Percentiles rank a stretch among this genome's conserved stretches.
Evolutionary conservation across 495 filamentous ascomycete species (phyloP).

Genomic region (Articulospora tetracladia): DNA sequence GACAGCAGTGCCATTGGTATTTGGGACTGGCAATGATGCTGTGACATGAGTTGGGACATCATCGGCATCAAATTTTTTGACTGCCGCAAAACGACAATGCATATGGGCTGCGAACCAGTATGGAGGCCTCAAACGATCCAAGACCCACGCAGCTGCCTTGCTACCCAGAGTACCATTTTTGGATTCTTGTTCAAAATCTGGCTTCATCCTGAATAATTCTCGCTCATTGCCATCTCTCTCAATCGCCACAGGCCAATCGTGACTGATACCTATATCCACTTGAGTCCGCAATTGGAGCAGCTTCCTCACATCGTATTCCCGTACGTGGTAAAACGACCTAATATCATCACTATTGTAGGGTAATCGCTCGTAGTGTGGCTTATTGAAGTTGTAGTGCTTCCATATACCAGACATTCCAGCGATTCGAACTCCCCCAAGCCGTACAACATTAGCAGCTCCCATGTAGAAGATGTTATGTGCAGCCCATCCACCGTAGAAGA

Average conservation of each 20-base stretch:
- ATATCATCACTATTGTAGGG: constrained; percentile 74
- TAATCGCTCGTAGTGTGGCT: constrained; percentile 78
- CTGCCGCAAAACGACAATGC: constrained; percentile 79
- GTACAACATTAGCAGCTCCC: constrained; percentile 83
- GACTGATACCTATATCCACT: constrained; percentile 85
- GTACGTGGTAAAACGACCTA: constrained; percentile 78
- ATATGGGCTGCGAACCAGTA: constrained; percentile 96
- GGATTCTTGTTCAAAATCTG: constrained; percentile 70
- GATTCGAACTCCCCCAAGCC: constrained; percentile 78
- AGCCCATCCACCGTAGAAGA: constrained; percentile 96
- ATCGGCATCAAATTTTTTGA: constrained; percentile 53
- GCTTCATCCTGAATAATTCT: constrained; percentile 65
- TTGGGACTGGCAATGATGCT: background rate
- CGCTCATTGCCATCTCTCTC: constrained; percentile 67
- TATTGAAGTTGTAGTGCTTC: constrained; percentile 80
- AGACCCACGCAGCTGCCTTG: constrained; percentile 67
- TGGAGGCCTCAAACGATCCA: constrained; percentile 73
- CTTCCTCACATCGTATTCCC: constrained; percentile 89
- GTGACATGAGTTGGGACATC: constrained; percentile 22
- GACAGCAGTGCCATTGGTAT: background rate
- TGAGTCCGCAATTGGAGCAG: constrained; percentile 78
- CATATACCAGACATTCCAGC: constrained; percentile 92
- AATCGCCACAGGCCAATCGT: constrained; percentile 88
- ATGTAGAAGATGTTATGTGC: constrained; percentile 96
- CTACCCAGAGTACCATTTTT: constrained; percentile 69